These are phyloP conservation scores for Phytophthora ohioensis DNA, from an alignment of 352 stramenopile species.

Conservation along the genomic window DNA sequence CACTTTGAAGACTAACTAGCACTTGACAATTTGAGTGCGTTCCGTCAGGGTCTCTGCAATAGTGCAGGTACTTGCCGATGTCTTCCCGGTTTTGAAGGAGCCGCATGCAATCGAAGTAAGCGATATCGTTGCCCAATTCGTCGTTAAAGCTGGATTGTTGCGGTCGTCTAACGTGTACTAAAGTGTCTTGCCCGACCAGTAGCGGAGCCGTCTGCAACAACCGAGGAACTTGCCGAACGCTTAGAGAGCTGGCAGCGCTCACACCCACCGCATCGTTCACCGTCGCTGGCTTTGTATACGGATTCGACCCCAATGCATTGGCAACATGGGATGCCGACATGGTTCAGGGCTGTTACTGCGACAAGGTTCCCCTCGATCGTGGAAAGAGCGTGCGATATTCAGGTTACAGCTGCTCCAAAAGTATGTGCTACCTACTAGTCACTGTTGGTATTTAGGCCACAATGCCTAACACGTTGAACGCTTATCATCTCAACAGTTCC, in stretches of 20 bases:
- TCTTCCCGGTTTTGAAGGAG: constrained; percentile 70
- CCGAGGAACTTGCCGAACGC: constrained; percentile 54
- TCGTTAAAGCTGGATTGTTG: background rate
- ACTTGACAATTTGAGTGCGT: background rate
- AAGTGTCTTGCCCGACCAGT: constrained; percentile 61
- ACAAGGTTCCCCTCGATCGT: constrained; percentile 72
- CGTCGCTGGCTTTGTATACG: constrained; percentile 68
- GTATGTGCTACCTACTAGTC: constrained; percentile 34
- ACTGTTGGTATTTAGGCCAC: background rate
- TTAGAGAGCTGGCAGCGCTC: constrained; percentile 62
- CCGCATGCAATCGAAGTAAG: constrained; percentile 72
- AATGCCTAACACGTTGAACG: background rate
- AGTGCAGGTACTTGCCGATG: constrained; percentile 63
- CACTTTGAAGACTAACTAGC: background rate
- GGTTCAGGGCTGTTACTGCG: constrained; percentile 87
- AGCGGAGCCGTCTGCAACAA: constrained; percentile 49
- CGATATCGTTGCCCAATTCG: background rate
- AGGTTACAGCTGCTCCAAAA: constrained; percentile 83
- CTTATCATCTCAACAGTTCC: constrained; percentile 43
- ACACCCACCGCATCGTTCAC: constrained; percentile 51
- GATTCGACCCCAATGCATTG: constrained; percentile 71
- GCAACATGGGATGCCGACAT: constrained; percentile 91
- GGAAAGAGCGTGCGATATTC: constrained; percentile 61
- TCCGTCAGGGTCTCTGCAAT: constrained; percentile 63
- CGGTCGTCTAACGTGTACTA: background rate